Conservation (phyloP, 495 filamentous ascomycete genomes). For the Paragyromitra xinjiangensis region DNA sequence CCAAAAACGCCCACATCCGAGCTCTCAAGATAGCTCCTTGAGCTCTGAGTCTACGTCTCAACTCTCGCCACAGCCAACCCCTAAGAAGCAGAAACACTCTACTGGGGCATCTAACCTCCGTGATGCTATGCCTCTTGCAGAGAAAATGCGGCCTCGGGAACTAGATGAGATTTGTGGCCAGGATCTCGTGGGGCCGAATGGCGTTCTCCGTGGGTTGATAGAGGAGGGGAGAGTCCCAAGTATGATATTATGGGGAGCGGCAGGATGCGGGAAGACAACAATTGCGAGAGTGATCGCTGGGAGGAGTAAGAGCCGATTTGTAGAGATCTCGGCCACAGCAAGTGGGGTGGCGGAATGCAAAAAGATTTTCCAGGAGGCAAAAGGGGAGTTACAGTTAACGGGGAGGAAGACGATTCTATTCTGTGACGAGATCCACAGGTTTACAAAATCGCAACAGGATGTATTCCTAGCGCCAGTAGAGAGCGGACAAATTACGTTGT, state of each 20-base stretch:
- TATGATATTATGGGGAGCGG: constrained; percentile 93
- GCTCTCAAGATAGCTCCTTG: constrained; percentile 28
- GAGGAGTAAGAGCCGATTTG: constrained; percentile 80
- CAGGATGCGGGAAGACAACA: constrained; percentile 95
- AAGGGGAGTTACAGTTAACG: constrained; percentile 79
- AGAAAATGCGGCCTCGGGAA: constrained; percentile 86
- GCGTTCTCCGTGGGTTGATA: constrained; percentile 88
- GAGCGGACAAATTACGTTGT: constrained; percentile 82
- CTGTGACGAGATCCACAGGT: constrained; percentile 93
- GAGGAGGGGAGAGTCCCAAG: constrained; percentile 86
- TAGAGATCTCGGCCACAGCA: constrained; percentile 95
- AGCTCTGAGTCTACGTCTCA: constrained; percentile 22
- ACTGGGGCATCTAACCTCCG: constrained; percentile 61
- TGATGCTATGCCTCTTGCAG: constrained; percentile 82
- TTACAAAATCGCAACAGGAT: constrained; percentile 93
- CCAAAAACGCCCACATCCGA: constrained; percentile 44
- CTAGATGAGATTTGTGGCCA: constrained; percentile 91
- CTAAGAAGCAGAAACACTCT: constrained; percentile 29
- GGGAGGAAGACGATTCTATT: constrained; percentile 95
- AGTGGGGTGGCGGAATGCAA: constrained; percentile 92
- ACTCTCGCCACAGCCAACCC: constrained; percentile 17
- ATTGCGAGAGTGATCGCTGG: constrained; percentile 93
- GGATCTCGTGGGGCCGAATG: constrained; percentile 83
- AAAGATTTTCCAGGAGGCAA: constrained; percentile 88
- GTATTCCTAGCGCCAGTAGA: constrained; percentile 95